These are phyloP conservation scores for Paramecium biaurelia DNA, from an alignment of 73 alveolate species.

Conservation along the genomic window DNA sequence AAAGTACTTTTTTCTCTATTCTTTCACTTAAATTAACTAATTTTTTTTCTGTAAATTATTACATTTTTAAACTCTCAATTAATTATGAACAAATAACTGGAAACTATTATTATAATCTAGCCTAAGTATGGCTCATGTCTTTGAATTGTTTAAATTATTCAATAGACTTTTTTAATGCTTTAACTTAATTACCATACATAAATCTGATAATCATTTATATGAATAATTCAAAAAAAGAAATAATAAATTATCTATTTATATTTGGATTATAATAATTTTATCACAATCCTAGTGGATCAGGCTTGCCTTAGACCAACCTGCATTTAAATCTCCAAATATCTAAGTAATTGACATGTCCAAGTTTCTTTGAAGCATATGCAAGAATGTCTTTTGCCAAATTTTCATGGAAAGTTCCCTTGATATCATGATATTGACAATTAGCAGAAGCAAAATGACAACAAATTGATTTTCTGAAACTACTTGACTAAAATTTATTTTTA, in stretches of 20 bases:
- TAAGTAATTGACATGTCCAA: conserved; percentile 17
- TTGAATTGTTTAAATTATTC: background rate
- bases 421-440: conserved; percentile 28
- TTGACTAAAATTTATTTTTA: background rate
- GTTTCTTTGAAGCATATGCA: conserved; percentile 27
- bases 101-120: background rate
- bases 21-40: background rate
- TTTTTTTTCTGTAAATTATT: background rate
- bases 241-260: background rate
- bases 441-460: conserved; percentile 66
- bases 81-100: background rate
- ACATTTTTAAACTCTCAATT: background rate
- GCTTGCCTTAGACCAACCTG: background rate
- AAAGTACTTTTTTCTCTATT: background rate
- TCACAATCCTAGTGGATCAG: conserved; percentile 28
- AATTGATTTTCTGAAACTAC: conserved; percentile 50
- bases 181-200: background rate
- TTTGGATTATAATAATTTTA: background rate
- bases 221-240: background rate
- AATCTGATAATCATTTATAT: background rate
- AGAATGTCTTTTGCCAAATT: conserved; percentile 52
- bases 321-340: conserved; percentile 63
- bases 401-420: conserved; percentile 47
- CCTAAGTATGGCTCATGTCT: background rate
- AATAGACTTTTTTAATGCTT: background rate